These are phyloP conservation scores for Calonectria ilicicola DNA, from an alignment of 2,329 filamentous ascomycete genomes.

Conservation along the genomic window DNA sequence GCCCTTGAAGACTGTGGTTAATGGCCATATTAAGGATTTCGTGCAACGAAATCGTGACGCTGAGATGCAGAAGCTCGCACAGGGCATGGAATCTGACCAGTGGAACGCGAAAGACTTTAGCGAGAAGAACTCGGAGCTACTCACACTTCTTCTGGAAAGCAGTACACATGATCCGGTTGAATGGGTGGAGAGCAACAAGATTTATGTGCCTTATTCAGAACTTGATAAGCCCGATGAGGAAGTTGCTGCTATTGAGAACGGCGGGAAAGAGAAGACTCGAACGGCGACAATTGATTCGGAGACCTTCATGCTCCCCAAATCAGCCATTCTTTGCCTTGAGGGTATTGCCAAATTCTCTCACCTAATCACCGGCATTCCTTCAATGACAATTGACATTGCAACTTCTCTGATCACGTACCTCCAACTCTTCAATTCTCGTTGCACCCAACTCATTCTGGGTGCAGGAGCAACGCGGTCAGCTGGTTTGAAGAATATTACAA, in stretches of 20 bases:
- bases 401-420: constrained; percentile 85
- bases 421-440: constrained; percentile 94
- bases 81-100: constrained; percentile 82
- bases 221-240: constrained; percentile 49
- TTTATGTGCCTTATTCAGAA: constrained; percentile 65
- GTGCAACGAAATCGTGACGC: constrained; percentile 77
- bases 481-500: constrained; percentile 95
- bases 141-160: constrained; percentile 74
- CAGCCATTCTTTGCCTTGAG: constrained; percentile 82
- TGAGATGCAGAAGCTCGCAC: constrained; percentile 80
- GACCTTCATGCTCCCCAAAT: constrained; percentile 86
- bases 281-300: constrained; percentile 86
- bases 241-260: constrained; percentile 55
- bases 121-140: constrained; percentile 68
- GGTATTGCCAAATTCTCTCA: constrained; percentile 87
- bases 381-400: constrained; percentile 87
- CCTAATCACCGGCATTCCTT: constrained; percentile 86
- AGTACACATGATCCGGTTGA: constrained; percentile 77
- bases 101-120: constrained; percentile 84
- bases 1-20: constrained; percentile 81
- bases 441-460: constrained; percentile 95
- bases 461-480: constrained; percentile 91
- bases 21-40: constrained; percentile 85
- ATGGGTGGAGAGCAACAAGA: constrained; percentile 73
- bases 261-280: constrained; percentile 74